phyloP scores from a whole-genome alignment of 495 filamentous ascomycete species.

The Cercophora samala region DNA sequence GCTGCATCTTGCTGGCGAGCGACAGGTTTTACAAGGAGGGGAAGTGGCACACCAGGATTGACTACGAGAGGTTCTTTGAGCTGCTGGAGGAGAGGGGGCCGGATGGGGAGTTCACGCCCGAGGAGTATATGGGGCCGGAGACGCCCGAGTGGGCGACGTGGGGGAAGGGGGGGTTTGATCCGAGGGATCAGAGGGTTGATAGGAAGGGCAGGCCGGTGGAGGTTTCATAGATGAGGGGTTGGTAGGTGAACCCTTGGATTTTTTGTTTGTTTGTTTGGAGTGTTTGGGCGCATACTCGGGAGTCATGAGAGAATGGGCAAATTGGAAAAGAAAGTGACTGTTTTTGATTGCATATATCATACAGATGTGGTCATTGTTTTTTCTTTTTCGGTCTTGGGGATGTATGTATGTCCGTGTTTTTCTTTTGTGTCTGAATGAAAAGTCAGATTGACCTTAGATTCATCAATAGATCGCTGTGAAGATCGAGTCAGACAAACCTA shows the following conservation, averaged over 20 bases:
- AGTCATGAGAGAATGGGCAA: neutral
- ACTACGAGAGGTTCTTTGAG: slow-evolving; percentile 86
- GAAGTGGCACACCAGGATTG: slow-evolving; percentile 87
- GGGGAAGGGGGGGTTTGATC: slow-evolving; percentile 92
- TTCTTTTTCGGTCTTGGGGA: too few relatives aligned
- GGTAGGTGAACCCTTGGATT: neutral
- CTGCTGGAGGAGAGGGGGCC: slow-evolving; percentile 65
- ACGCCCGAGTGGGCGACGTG: slow-evolving; percentile 95
- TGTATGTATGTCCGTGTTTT: too few relatives aligned
- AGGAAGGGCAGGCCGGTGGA: slow-evolving; percentile 63
- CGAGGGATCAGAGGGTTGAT: slow-evolving; percentile 78
- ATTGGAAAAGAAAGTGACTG: neutral
- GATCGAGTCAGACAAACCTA: too few relatives aligned
- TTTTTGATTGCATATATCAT: neutral
- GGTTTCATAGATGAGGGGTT: slow-evolving; percentile 19
- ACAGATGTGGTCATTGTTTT: too few relatives aligned
- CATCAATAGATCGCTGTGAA: too few relatives aligned
- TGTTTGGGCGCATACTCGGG: too few relatives aligned
- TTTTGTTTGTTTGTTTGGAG: too few relatives aligned
- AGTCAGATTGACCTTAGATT: too few relatives aligned
- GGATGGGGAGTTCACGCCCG: slow-evolving; percentile 69
- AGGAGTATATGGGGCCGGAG: slow-evolving; percentile 79
- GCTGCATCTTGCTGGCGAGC: slow-evolving; percentile 82
- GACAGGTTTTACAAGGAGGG: slow-evolving; percentile 66
- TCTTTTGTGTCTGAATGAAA: too few relatives aligned